phyloP scores from a whole-genome alignment of 2,329 filamentous ascomycete genomes.

The Beauveria pseudobassiana region DNA sequence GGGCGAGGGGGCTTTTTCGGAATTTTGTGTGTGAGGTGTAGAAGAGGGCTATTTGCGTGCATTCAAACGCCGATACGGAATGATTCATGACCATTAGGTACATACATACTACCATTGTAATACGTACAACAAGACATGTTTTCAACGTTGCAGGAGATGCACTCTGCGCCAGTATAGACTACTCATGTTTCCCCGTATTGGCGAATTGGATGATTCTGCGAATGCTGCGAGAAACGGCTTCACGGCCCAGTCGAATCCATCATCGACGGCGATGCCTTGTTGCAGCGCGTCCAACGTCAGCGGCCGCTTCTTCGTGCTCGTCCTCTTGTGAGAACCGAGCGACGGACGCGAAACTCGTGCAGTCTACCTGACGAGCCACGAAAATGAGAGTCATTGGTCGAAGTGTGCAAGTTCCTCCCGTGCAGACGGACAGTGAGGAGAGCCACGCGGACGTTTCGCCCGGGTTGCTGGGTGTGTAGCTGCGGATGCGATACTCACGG shows the following conservation, averaged over 20 bases:
- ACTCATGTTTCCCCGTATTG: not conserved
- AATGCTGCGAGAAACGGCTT: not conserved
- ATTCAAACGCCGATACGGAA: not conserved
- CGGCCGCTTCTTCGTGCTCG: no score
- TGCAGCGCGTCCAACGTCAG: not conserved
- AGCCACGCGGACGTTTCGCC: not conserved
- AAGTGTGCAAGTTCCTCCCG: not conserved
- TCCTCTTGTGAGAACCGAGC: no score
- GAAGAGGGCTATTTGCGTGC: not conserved
- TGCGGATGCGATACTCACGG: not conserved
- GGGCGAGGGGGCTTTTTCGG: not conserved
- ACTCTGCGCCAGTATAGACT: no score
- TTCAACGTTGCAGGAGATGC: no score
- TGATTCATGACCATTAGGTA: constrained; percentile 10
- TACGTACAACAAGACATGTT: not conserved
- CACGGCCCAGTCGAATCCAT: not conserved
- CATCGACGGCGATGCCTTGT: not conserved
- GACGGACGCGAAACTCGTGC: not conserved
- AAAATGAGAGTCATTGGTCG: not conserved
- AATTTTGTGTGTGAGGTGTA: not conserved
- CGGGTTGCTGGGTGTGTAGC: not conserved
- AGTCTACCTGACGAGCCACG: not conserved
- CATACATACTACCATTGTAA: constrained; percentile 4
- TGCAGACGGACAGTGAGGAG: not conserved
- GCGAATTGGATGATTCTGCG: no score